Percentiles rank a stretch among this genome's conserved stretches.
Conservation (phyloP, 768 basidiomycete species). For the Exidia glandulosa region DNA sequence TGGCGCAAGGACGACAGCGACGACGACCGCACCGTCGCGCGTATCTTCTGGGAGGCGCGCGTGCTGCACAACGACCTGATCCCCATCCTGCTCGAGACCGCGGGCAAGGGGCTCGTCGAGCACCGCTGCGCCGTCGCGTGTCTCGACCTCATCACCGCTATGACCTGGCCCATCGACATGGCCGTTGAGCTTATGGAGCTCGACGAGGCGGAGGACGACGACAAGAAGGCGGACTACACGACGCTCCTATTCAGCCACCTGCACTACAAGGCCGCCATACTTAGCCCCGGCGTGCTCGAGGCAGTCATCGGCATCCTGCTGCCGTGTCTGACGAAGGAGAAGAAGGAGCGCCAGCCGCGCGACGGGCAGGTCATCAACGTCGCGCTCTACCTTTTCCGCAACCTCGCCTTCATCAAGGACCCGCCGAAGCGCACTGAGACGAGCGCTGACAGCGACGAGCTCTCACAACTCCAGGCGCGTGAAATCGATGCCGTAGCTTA, state of each 20-base stretch:
- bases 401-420: conserved; percentile 91
- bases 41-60: conserved; percentile 84
- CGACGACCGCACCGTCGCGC: conserved; percentile 90
- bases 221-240: conserved; percentile 81
- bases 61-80: conserved; percentile 80
- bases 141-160: conserved; percentile 84
- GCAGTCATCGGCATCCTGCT: conserved; percentile 66
- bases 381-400: conserved; percentile 80
- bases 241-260: conserved; percentile 71
- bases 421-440: conserved; percentile 56
- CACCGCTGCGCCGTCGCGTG: conserved; percentile 76
- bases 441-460: conserved; percentile 71
- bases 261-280: conserved; percentile 76
- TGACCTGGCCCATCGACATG: conserved; percentile 99
- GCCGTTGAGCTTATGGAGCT: conserved; percentile 91
- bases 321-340: conserved; percentile 62
- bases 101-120: conserved; percentile 65
- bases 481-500: background rate
- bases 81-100: conserved; percentile 72
- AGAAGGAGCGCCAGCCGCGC: conserved; percentile 59
- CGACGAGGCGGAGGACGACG: conserved; percentile 55
- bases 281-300: conserved; percentile 56
- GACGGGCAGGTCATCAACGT: conserved; percentile 85
- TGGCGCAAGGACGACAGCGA: conserved; percentile 97
- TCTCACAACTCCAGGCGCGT: conserved; percentile 56